Evolutionary conservation across 345 rosid genomes (phyloP), one percentile per base, ranked within the genome.

Genomic region (Cochlearia excelsa): DNA sequence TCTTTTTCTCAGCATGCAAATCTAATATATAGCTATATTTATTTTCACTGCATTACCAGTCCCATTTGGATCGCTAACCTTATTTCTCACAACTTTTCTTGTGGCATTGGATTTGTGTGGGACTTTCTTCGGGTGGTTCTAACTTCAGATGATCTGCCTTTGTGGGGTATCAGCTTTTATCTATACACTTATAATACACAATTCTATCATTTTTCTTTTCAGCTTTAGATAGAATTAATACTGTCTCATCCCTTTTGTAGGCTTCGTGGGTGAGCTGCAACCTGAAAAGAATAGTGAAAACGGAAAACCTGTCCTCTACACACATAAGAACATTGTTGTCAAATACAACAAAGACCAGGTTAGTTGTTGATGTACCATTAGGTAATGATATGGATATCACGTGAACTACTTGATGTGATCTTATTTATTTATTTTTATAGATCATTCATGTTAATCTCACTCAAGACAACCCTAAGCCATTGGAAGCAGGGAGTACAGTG

Each of bases 321-420:
- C 97, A 2, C 97, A 90, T 48, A 90, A 87, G 77, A 79, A 53
- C 67, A 81, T 90, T 33, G 43, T 55, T 63, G 78, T 90, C 59
- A 73, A 72, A 60, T 82, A 85, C 78, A 90, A 90, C 63, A 83
- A 83, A 68, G 86, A 87, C 49, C 97, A 90, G 97, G 97, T 90
- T 50, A 10, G 43, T 71, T 75, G 65, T 66, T 51, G 26, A 31
- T 11, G 47, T 1, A 1, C 54, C 43, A 47, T 11, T 28, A 53
- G 41, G 38, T 37, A 65, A 27, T 63, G 45, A 26, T 64, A 46
- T 58, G 28, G 26, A 57, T 30, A 10, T 71, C 38, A 30, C 52
- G 9, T 58, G 45, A 59, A 29, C 52, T 40, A 33, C 34, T 33
- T 61, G 53, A 34, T 3, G 30, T 50, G 54, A 35, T 51, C 50